These are phyloP conservation scores for Cordyceps militaris DNA, from an alignment of 2,329 filamentous ascomycete species.

Conservation along the genomic window DNA sequence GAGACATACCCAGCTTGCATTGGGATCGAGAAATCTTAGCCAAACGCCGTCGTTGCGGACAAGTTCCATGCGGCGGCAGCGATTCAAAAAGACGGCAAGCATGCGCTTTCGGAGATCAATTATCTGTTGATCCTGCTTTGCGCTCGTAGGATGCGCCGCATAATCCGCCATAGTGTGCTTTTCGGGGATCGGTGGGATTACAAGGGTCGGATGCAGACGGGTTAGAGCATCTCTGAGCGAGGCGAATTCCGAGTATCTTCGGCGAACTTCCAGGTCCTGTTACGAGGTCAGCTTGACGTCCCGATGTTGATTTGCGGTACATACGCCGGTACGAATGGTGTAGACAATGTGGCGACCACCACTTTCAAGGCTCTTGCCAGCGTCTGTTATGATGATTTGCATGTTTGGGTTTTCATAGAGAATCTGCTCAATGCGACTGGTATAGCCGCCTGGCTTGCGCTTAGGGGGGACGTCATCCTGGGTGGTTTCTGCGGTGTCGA, in stretches of 20 bases:
- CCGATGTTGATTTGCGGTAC: neutral
- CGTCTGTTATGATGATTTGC: constrained; percentile 85
- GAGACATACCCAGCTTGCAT: constrained; percentile 83
- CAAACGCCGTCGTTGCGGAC: constrained; percentile 90
- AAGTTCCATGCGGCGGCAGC: constrained; percentile 87
- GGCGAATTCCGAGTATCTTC: constrained; percentile 93
- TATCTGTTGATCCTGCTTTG: constrained; percentile 94
- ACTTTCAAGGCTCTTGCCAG: constrained; percentile 89
- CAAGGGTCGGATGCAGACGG: constrained; percentile 85
- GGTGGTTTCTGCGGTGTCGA: constrained; percentile 41
- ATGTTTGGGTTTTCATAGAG: constrained; percentile 90
- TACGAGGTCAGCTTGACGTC: constrained; percentile 6
- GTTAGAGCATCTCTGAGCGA: constrained; percentile 84
- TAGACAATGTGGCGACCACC: constrained; percentile 94
- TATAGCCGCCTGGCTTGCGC: constrained; percentile 78
- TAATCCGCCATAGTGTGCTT: constrained; percentile 99
- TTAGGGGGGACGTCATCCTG: constrained; percentile 42
- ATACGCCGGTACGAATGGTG: constrained; percentile 88
- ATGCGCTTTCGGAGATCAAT: constrained; percentile 96
- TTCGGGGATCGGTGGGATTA: constrained; percentile 95
- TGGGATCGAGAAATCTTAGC: constrained; percentile 96
- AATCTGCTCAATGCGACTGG: constrained; percentile 94
- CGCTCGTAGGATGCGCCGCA: constrained; percentile 93
- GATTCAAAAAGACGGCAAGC: constrained; percentile 90
- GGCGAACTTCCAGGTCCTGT: constrained; percentile 88